Evolutionary conservation across 495 filamentous ascomycete genomes (phyloP), one percentile per base, ranked within the genome.

Genomic region (Bacidia gigantensis): DNA sequence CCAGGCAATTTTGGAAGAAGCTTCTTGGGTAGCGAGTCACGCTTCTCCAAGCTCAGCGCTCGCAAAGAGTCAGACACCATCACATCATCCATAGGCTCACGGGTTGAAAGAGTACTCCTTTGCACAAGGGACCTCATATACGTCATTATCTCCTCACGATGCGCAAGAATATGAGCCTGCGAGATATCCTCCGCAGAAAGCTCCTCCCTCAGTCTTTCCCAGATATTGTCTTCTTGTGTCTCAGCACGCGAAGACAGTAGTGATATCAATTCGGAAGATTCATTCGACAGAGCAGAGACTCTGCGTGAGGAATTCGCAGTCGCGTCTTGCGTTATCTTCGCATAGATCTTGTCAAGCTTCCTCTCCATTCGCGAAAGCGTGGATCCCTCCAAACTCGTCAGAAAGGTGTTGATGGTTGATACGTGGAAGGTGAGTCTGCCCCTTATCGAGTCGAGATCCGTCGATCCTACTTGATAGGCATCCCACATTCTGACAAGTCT

Each of bases 311-410:
- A 5, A 44, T 9, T 17, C 20, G 5, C 12, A 9, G 7, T 44
- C 17, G 41, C 7, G 20, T 18, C 41, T 18, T 14, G 29, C 5
- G 29, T 7, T 14, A 35, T 5, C 29, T 35, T 35, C 14, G 29
- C 14, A 22, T 44, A 44, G 14, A 44, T n/a, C 17, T 17, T n/a
- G 20, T 44, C 41, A n/a, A 44, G 20, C 20, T 44, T 44, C 14
- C 23, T 46, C 50, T 52, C 50, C 3, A 52, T 52, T 20, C 23
- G 50, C 9, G 39, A 32, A 26, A 52, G 41, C 25, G 50, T 38
- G 2, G 17, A 26, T 20, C 48, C 17, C 11, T 26, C 17, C 21
- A 50, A 22, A 26, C 48, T 50, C n/a, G 11, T 38, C 11, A 39
- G 17, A 26, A 50, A 50, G 11, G 29, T 3, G 39, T 50, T 39